These are phyloP conservation scores for Cutaneotrichosporon sp. DNA, from an alignment of 1,284 basidiomycete species.

Conservation along the genomic window DNA sequence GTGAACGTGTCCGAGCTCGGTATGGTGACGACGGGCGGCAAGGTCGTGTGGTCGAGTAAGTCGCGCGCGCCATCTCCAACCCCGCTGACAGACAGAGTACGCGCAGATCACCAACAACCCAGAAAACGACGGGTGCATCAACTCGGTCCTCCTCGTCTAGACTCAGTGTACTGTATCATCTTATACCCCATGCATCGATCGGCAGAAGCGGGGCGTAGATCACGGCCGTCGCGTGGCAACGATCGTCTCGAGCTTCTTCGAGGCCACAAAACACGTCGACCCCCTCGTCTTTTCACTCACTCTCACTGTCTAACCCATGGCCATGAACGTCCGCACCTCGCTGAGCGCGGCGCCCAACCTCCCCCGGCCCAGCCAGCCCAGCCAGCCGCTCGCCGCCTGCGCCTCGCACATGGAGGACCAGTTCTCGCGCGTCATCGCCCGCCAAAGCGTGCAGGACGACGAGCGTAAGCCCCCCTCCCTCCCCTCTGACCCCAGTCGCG, in stretches of 20 bases:
- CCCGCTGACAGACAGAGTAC: conserved; percentile 76
- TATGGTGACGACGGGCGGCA: conserved; percentile 98
- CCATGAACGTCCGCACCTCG: neutral
- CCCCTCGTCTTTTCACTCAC: neutral
- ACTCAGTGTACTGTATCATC: conserved; percentile 16
- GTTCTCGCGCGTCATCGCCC: conserved; percentile 2
- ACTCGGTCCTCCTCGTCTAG: conserved; percentile 70
- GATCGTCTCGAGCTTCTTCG: neutral
- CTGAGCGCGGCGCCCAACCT: neutral
- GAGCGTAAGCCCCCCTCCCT: neutral
- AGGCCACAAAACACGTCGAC: conserved; percentile 3
- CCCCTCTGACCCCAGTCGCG: neutral
- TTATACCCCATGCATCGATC: conserved; percentile 23
- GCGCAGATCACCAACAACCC: conserved; percentile 97
- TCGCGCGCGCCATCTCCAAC: conserved; percentile 13
- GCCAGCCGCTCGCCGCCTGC: neutral
- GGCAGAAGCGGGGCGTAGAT: neutral
- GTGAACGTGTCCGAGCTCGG: conserved; percentile 97
- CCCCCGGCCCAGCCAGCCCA: neutral
- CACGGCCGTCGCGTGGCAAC: neutral
- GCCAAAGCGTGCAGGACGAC: conserved; percentile 4
- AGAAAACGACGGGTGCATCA: conserved; percentile 95
- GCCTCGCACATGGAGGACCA: conserved; percentile 2
- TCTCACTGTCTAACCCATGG: neutral
- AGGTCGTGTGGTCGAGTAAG: conserved; percentile 67